Conservation (phyloP, 106 monocot species). For the Phalaenopsis equestris region DNA sequence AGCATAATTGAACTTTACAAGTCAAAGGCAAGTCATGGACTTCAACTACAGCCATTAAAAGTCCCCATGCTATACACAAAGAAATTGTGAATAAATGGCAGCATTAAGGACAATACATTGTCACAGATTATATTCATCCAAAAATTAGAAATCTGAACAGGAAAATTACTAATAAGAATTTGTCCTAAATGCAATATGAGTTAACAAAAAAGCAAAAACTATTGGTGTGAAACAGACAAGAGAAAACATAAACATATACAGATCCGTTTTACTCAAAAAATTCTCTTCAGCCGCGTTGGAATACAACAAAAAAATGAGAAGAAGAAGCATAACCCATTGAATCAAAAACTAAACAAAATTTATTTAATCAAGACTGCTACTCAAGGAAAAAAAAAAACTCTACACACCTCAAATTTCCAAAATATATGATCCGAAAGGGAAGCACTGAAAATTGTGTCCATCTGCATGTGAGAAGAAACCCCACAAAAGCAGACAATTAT, state of each 20-base stretch:
- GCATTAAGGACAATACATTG: neutral
- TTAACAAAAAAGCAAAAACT: neutral
- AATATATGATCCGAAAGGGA: neutral
- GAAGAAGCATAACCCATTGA: neutral
- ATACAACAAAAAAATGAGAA: neutral
- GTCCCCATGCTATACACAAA: neutral
- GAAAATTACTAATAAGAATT: neutral
- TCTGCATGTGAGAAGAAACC: slow-evolving; percentile 9
- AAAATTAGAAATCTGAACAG: neutral
- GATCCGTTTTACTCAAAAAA: neutral
- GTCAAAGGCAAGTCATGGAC: neutral
- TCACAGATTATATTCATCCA: neutral
- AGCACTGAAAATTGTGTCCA: neutral
- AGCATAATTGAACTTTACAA: neutral
- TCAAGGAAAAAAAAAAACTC: slow-evolving; percentile 7
- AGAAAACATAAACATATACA: neutral
- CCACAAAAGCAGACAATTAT: neutral
- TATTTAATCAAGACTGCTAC: neutral
- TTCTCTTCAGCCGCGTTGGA: neutral
- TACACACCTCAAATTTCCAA: slow-evolving; percentile 14
- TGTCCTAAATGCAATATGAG: neutral
- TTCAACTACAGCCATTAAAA: neutral
- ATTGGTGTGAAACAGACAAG: neutral
- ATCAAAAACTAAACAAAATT: neutral
- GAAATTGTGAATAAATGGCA: neutral